Percentiles rank a stretch among this genome's conserved stretches.
phyloP scores from a whole-genome alignment of 495 filamentous ascomycete species.

The Xylaria telfairii region DNA sequence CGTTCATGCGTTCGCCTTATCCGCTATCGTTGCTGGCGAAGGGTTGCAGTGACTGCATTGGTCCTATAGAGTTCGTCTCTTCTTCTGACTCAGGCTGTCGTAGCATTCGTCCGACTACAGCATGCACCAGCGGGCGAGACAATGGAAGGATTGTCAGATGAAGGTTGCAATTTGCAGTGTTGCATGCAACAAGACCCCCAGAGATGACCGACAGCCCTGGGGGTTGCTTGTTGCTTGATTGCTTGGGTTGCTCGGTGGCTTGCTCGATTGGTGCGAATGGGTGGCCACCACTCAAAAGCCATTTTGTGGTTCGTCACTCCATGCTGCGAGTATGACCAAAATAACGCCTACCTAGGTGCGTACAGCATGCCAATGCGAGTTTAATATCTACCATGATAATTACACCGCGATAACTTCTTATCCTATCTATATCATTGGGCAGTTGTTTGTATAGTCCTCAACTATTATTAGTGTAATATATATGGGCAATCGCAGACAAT shows the following conservation, averaged over 20 bases:
- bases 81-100: constrained; percentile 19
- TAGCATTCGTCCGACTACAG: constrained; percentile 7
- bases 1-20: background rate
- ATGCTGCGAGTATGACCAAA: constrained; percentile 9
- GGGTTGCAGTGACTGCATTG: constrained; percentile 10
- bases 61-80: constrained; percentile 18
- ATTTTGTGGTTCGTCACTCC: background rate
- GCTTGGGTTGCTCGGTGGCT: too few relatives aligned
- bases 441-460: background rate
- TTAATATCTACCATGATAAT: constrained; percentile 14
- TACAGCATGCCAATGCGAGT: constrained; percentile 6
- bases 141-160: constrained; percentile 17
- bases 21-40: background rate
- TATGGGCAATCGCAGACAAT: background rate
- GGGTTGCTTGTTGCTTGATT: constrained; percentile 4
- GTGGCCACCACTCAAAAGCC: constrained; percentile 1
- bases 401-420: background rate
- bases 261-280: background rate
- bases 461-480: background rate
- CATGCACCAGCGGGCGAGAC: background rate
- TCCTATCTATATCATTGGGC: background rate
- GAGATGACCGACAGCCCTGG: background rate
- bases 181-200: constrained; percentile 16
- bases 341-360: background rate
- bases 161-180: constrained; percentile 14